Conservation (phyloP, 164 flowering plant species). For the Piper longum region DNA sequence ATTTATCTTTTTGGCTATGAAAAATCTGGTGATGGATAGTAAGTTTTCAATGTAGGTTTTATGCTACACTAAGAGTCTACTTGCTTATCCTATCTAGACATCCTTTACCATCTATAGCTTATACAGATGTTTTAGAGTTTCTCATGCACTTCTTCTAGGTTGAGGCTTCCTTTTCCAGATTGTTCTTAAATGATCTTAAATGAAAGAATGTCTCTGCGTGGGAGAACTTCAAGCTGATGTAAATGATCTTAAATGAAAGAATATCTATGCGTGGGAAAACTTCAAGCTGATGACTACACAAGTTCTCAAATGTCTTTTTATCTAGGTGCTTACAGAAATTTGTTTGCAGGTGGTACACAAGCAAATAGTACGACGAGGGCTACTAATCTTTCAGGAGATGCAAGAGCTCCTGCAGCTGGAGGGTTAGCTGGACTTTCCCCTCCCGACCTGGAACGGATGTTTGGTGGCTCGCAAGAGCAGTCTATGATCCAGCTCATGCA, state of each 20-base stretch:
- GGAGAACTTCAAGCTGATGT: neutral
- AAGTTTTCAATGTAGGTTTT: too few species aligned
- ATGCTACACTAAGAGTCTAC: too few species aligned
- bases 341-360: slow-evolving; percentile 36
- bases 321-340: neutral
- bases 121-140: too few species aligned
- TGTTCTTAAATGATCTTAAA: too few species aligned
- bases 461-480: slow-evolving; percentile 48
- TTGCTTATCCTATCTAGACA: too few species aligned
- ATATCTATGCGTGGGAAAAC: neutral
- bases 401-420: slow-evolving; percentile 38
- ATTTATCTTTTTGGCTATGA: too few species aligned
- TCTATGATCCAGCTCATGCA: slow-evolving; percentile 63
- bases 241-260: too few species aligned
- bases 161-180: too few species aligned
- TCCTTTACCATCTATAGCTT: too few species aligned
- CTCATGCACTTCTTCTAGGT: too few species aligned
- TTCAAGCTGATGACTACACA: neutral
- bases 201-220: too few species aligned
- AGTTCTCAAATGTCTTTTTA: neutral
- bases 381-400: slow-evolving; percentile 33
- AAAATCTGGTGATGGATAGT: too few species aligned
- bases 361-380: slow-evolving; percentile 44
- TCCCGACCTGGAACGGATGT: slow-evolving; percentile 47
- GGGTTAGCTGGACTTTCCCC: slow-evolving; percentile 60